Percentiles rank a stretch among this genome's conserved stretches.
Conservation (phyloP, 768 basidiomycete species). For the Crepidotus variabilis region DNA sequence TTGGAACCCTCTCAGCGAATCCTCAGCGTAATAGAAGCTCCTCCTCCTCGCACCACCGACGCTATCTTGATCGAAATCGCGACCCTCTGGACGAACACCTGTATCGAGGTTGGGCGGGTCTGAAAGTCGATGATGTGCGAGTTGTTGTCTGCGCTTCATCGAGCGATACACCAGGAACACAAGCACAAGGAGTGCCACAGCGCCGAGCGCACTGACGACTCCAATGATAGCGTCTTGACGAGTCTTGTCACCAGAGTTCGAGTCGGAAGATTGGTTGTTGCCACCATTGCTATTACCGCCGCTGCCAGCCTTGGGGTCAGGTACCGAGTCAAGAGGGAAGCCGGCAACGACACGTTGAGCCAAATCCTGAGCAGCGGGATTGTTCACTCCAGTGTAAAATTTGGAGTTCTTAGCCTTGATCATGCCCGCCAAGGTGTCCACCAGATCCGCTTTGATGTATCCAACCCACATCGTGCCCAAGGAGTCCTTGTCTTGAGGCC, state of each 20-base stretch:
- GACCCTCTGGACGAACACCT: constrained; percentile 57
- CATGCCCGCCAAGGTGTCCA: constrained; percentile 59
- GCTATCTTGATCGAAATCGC: constrained; percentile 75
- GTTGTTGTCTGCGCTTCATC: constrained; percentile 61
- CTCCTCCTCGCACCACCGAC: constrained; percentile 68
- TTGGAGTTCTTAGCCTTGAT: constrained; percentile 57
- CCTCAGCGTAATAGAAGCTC: constrained; percentile 87
- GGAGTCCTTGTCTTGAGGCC: constrained; percentile 37
- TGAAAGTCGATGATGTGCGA: constrained; percentile 68
- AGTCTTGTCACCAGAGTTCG: constrained; percentile 35
- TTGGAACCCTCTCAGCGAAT: constrained; percentile 65
- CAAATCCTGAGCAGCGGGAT: constrained; percentile 46
- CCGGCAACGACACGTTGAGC: constrained; percentile 69
- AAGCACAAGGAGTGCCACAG: constrained; percentile 68
- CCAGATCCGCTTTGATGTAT: constrained; percentile 55
- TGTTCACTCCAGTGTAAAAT: constrained; percentile 57
- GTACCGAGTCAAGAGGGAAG: constrained; percentile 50
- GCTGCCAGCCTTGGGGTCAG: constrained; percentile 15
- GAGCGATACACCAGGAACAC: constrained; percentile 69
- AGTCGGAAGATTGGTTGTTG: constrained; percentile 18
- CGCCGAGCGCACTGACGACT: constrained; percentile 80
- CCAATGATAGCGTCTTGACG: constrained; percentile 89
- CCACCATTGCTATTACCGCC: constrained; percentile 12
- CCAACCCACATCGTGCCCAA: constrained; percentile 72
- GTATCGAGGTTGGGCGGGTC: constrained; percentile 39